Conservation (phyloP, 306 rosid species). For the Carpinus viminea region DNA sequence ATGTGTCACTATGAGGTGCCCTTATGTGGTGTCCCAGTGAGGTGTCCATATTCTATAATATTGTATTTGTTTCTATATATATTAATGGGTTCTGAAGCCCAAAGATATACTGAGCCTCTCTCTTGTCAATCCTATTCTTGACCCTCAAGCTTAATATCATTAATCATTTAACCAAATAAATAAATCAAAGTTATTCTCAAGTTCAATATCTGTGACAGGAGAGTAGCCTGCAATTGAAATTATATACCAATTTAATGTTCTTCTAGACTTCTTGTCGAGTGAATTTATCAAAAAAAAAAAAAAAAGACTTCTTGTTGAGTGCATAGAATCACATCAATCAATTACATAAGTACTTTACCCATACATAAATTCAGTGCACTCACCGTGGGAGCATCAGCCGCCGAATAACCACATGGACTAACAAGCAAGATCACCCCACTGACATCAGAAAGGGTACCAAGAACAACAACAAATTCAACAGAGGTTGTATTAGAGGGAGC, state of each 20-base stretch:
- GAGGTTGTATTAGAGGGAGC: constrained; percentile 72
- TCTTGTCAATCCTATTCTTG: too few species aligned
- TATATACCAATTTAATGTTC: not conserved
- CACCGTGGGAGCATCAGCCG: constrained; percentile 77
- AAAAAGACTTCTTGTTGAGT: constrained; percentile 17
- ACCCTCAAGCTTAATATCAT: not conserved
- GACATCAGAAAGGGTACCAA: constrained; percentile 82
- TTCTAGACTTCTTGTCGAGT: constrained; percentile 20
- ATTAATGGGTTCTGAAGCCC: too few species aligned
- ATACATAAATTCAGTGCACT: constrained; percentile 41
- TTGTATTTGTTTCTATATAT: not conserved
- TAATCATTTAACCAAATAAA: not conserved
- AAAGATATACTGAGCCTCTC: too few species aligned
- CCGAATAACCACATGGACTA: constrained; percentile 96
- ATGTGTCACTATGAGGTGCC: too few species aligned
- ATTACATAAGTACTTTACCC: not conserved
- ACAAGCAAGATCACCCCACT: constrained; percentile 80
- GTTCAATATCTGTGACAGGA: not conserved
- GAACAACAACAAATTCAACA: constrained; percentile 79
- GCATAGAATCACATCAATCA: not conserved
- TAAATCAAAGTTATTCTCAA: not conserved
- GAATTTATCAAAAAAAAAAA: too few species aligned
- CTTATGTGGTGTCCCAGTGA: not conserved
- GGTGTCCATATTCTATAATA: not conserved
- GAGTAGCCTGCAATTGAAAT: not conserved